These are phyloP conservation scores for Tricholoma bakamatsutake DNA, from an alignment of 768 basidiomycete genomes.

Conservation along the genomic window DNA sequence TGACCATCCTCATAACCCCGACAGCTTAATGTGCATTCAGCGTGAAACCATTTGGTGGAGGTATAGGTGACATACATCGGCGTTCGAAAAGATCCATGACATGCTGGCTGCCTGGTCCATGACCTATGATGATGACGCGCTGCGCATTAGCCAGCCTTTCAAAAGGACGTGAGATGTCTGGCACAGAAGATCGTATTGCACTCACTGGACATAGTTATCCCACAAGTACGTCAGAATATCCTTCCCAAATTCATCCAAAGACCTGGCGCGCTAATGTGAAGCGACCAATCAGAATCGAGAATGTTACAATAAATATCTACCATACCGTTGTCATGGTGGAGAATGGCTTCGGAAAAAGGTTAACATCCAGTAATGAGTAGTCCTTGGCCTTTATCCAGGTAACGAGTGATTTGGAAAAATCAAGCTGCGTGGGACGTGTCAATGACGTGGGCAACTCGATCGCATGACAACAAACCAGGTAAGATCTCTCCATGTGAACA, in stretches of 20 bases:
- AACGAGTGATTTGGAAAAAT: conserved; percentile 76
- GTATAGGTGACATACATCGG: conserved; percentile 47
- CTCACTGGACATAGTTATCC: conserved; percentile 95
- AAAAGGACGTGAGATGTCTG: conserved; percentile 4
- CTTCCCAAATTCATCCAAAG: conserved; percentile 38
- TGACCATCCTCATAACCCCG: conserved; percentile 58
- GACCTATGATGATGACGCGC: conserved; percentile 77
- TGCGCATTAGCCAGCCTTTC: conserved; percentile 66
- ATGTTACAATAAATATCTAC: conserved; percentile 21
- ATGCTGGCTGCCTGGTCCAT: conserved; percentile 77
- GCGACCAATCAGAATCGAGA: neutral
- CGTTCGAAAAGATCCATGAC: conserved; percentile 68
- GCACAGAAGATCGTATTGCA: neutral
- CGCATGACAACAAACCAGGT: conserved; percentile 50
- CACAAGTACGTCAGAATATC: conserved; percentile 81
- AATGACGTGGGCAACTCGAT: neutral
- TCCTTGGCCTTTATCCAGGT: conserved; percentile 64
- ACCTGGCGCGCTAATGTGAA: conserved; percentile 31
- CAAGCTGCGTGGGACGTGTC: conserved; percentile 47
- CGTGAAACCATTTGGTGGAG: neutral
- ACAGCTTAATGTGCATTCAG: conserved; percentile 23
- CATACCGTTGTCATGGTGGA: conserved; percentile 18
- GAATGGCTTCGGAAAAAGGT: conserved; percentile 65
- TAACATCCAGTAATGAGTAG: conserved; percentile 82
- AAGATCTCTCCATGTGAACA: conserved; percentile 74